Evolutionary conservation across 176 grass and related monocot species (phyloP), one percentile per base, ranked within the genome.

Genomic region (Sorghum bicolor): DNA sequence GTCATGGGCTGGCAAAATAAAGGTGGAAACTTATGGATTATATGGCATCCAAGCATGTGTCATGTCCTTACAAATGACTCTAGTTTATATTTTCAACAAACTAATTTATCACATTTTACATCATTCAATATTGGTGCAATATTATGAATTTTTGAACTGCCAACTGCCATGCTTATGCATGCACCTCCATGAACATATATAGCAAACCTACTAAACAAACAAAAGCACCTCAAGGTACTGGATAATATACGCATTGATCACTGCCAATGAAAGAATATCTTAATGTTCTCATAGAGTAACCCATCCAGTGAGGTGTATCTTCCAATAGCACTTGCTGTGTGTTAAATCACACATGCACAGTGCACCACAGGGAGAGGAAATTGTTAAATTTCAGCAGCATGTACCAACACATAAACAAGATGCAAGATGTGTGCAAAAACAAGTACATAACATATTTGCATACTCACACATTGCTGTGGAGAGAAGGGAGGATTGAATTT

Each of bases 171-270:
- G 40, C 50, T 24, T 69, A 76, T 10, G 19, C 37, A 70, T 31
- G 8, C 12, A 52, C 31, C 24, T 48, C 6, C 8, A 12, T 11
- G 19, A 71, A 61, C 10, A 53, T 53, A 64, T 53, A 83, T 64
- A 24, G 12, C 53, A 53, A 47, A 47, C 34, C 34, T 81, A 75
- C 10, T 30, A 36, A 75, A 26, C 7, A 89, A 86, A 85, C 24
- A 74, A 75, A 26, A 29, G 5, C 19, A 84, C 17, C 1, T 30
- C 4, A 85, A 76, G 48, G 15, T 64, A 69, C 25, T 78, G 53
- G 13, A 60, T 65, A 57, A 45, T 66, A 65, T 64, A 61, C 20
- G 11, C 16, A 37, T 80, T 64, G 8, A 70, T 34, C 52, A 20
- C 50, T 74, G 50, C 25, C 11, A 45, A 34, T 9, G 33, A 38